phyloP scores from a whole-genome alignment of 2,329 filamentous ascomycete species.

The Colletotrichum tropicicola region DNA sequence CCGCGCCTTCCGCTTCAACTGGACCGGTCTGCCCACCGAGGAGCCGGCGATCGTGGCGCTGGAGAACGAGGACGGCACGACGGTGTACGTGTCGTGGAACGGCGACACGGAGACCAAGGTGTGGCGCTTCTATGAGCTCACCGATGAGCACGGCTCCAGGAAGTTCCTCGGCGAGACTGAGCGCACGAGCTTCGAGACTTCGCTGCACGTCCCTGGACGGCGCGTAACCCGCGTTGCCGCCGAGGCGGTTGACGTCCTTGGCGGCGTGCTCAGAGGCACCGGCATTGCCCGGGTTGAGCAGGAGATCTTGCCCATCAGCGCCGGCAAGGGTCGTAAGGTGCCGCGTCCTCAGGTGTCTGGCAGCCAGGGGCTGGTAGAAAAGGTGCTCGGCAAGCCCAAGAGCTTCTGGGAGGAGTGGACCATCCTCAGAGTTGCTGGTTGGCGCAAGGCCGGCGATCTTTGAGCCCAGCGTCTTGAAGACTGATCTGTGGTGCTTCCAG shows the following conservation, averaged over 20 bases:
- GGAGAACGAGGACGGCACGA: conserved; percentile 17
- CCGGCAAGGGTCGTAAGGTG: background rate
- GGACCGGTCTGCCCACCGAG: conserved; percentile 57
- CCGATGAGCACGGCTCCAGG: conserved; percentile 16
- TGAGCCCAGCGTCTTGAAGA: background rate
- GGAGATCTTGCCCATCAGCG: conserved; percentile 9
- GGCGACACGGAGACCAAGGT: conserved; percentile 43
- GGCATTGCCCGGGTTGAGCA: background rate
- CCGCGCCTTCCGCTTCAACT: conserved; percentile 61
- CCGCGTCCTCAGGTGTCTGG: background rate
- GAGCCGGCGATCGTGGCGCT: conserved; percentile 35
- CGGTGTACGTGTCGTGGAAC: conserved; percentile 44
- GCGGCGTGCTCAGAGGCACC: background rate
- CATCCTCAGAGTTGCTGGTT: background rate
- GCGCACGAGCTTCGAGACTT: conserved; percentile 24
- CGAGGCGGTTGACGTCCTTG: conserved; percentile 7
- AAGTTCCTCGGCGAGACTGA: conserved; percentile 13
- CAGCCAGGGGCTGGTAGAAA: background rate
- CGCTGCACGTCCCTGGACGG: background rate
- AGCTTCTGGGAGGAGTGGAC: conserved; percentile 8
- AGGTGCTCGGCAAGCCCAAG: background rate
- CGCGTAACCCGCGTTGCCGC: background rate
- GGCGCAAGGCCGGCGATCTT: conserved; percentile 4
- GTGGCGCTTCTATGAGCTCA: conserved; percentile 39
- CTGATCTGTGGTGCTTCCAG: background rate